Percentiles rank a stretch among this genome's conserved stretches.
Evolutionary conservation across 768 basidiomycete genomes (phyloP).

Genomic region (Mycena pura): DNA sequence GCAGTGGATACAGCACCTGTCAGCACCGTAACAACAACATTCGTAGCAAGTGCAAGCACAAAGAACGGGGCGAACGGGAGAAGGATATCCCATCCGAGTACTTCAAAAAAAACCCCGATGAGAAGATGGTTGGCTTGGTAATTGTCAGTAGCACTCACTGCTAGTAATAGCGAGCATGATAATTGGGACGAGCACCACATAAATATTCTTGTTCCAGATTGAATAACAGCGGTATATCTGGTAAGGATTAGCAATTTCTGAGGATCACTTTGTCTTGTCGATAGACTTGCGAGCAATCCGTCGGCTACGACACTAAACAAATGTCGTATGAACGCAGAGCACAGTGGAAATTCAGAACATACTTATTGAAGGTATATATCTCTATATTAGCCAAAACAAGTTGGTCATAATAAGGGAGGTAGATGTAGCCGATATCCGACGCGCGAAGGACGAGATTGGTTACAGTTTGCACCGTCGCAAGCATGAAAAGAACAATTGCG

Average conservation of each 20-base stretch:
- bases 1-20: slow-evolving; percentile 30
- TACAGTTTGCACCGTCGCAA: slow-evolving; percentile 38
- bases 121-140: background rate
- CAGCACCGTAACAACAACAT: slow-evolving; percentile 36
- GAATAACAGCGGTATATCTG: slow-evolving; percentile 43
- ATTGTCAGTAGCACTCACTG: slow-evolving; percentile 31
- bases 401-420: slow-evolving; percentile 34
- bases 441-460: slow-evolving; percentile 37
- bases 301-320: slow-evolving; percentile 36
- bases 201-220: slow-evolving; percentile 39
- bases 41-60: slow-evolving; percentile 37
- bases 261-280: background rate
- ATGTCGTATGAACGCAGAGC: background rate
- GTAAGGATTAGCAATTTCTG: too few species aligned
- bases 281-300: slow-evolving; percentile 34
- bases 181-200: slow-evolving; percentile 35
- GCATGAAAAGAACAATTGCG: slow-evolving; percentile 35
- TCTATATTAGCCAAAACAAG: slow-evolving; percentile 37
- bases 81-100: slow-evolving; percentile 35
- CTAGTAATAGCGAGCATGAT: slow-evolving; percentile 34
- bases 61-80: slow-evolving; percentile 37
- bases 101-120: background rate
- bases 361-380: slow-evolving; percentile 43
- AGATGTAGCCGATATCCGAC: slow-evolving; percentile 33
- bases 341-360: slow-evolving; percentile 9